phyloP scores from a whole-genome alignment of 306 rosid genomes.

The Mucuna pruriens region DNA sequence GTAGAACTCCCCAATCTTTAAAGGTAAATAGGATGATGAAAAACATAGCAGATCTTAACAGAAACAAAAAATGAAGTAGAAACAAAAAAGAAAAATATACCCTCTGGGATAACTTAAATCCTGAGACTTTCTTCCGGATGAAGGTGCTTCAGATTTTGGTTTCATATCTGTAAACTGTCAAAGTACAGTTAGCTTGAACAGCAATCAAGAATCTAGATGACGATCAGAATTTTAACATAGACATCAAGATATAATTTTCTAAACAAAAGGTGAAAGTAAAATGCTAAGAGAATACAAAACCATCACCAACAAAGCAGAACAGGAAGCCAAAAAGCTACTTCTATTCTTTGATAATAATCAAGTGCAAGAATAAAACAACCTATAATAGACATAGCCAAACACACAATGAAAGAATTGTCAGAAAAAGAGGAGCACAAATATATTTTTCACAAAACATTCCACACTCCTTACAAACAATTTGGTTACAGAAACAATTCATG shows the following conservation, averaged over 20 bases:
- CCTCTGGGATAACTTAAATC: slow-evolving; percentile 42
- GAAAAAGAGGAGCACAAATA: neutral
- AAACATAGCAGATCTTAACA: slow-evolving; percentile 23
- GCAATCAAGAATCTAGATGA: slow-evolving; percentile 27
- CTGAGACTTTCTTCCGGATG: slow-evolving; percentile 44
- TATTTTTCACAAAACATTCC: slow-evolving; percentile 20
- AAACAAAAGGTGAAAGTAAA: slow-evolving; percentile 14
- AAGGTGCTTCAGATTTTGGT: slow-evolving; percentile 45
- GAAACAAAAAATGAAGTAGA: slow-evolving; percentile 27
- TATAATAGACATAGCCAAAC: slow-evolving; percentile 5
- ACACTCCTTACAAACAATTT: slow-evolving; percentile 22
- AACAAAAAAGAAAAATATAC: slow-evolving; percentile 47
- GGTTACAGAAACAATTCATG: slow-evolving; percentile 8
- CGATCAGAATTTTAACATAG: slow-evolving; percentile 19
- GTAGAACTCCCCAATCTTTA: slow-evolving; percentile 1
- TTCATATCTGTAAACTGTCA: slow-evolving; percentile 54
- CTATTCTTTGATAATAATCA: slow-evolving; percentile 24
- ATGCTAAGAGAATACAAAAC: slow-evolving; percentile 11
- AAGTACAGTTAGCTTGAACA: slow-evolving; percentile 39
- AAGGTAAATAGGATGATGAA: neutral
- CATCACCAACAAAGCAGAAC: slow-evolving; percentile 23
- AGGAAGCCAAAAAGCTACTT: slow-evolving; percentile 9
- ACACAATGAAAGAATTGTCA: neutral
- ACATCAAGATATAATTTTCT: slow-evolving; percentile 11
- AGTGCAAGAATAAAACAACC: slow-evolving; percentile 26